Conservation (phyloP, 192 early-diverging fungal species). For the Umbelopsis ramanniana region DNA sequence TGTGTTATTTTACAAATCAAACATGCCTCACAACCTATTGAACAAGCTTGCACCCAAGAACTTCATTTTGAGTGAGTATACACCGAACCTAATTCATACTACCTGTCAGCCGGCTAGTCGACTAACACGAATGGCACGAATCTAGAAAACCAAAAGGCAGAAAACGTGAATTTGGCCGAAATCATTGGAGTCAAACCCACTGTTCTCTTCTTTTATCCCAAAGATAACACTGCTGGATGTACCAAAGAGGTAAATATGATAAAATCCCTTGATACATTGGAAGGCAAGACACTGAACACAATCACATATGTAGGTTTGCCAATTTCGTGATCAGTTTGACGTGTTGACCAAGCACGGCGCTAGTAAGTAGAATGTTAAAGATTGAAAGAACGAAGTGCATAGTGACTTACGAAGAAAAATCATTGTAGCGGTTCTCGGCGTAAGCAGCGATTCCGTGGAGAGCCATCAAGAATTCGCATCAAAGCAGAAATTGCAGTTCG, state of each 20-base stretch:
- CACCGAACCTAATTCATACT: background rate
- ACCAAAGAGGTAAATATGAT: constrained; percentile 37
- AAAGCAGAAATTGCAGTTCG: constrained; percentile 31
- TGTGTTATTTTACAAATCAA: background rate
- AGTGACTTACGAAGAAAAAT: background rate
- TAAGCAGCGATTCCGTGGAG: constrained; percentile 38
- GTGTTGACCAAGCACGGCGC: constrained; percentile 24
- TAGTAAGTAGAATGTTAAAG: background rate
- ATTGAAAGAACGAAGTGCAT: background rate
- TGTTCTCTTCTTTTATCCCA: constrained; percentile 49
- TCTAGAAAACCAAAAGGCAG: constrained; percentile 37
- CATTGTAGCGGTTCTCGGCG: constrained; percentile 41
- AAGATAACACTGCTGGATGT: constrained; percentile 40
- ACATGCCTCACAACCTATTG: constrained; percentile 35
- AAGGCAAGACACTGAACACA: background rate
- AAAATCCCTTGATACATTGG: background rate
- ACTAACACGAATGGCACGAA: background rate
- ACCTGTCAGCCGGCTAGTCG: background rate
- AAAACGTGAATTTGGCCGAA: constrained; percentile 30
- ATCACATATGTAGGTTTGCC: constrained; percentile 37
- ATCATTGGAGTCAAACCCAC: constrained; percentile 36
- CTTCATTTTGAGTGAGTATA: constrained; percentile 22
- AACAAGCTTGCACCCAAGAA: constrained; percentile 37
- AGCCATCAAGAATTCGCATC: constrained; percentile 37
- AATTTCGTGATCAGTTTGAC: constrained; percentile 44